These are phyloP conservation scores for Medicago truncatula DNA, from an alignment of 306 rosid genomes.

Conservation along the genomic window DNA sequence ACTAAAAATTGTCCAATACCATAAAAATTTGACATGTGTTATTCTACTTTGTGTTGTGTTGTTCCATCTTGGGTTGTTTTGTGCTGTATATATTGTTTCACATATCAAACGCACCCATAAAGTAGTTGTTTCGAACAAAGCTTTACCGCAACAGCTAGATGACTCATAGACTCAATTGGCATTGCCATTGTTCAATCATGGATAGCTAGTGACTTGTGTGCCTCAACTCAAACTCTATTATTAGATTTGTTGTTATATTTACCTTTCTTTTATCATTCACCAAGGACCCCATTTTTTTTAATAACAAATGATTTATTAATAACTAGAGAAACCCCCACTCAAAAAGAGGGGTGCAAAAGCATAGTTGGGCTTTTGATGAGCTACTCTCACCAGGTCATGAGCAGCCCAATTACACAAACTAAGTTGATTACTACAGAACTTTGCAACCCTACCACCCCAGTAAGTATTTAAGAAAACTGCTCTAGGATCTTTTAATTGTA, in stretches of 20 bases:
- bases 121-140: no score
- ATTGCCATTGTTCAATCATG: not conserved
- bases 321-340: not conserved
- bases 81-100: no score
- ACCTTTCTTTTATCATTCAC: not conserved
- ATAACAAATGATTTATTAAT: no score
- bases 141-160: no score
- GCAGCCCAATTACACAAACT: not conserved
- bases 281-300: not conserved
- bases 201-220: not conserved
- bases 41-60: no score
- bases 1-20: no score
- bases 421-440: not conserved
- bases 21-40: no score
- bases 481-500: not conserved
- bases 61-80: no score
- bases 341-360: not conserved
- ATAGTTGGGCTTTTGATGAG: not conserved
- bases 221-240: not conserved
- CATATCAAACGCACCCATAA: no score
- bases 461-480: not conserved
- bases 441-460: not conserved
- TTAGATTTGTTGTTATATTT: not conserved
- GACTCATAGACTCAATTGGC: no score
- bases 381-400: not conserved